Base-by-base conservation (phyloP, 768 basidiomycete genomes). In the Fomitopsis pulvina region DNA sequence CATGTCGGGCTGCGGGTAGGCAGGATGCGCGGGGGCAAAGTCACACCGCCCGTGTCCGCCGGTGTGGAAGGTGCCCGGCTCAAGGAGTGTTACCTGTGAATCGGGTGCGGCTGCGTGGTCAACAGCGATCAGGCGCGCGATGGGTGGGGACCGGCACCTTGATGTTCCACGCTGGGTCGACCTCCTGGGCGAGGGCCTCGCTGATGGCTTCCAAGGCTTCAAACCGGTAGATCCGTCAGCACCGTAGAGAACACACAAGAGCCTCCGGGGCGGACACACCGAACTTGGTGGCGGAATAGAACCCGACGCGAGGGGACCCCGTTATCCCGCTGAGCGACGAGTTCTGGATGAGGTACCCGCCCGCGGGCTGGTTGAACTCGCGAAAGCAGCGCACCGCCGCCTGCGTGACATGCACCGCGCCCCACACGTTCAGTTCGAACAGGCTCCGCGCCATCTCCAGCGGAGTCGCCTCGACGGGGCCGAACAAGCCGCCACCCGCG, bases 161-260 rank as follows among this genome's bases (percentile, higher is more conserved):
- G 53, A 70, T 68, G 47, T 67, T 62, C 69, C 68, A 70, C 4
- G 50, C 57, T 2, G 69, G 68, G 40, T 70, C 64, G 18, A 70
- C 60, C 43, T 70, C 69, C 27, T 48, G 43, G 21, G 55, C 60
- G 3, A 68, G 51, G 18, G 55, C 30, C 47, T 66, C 58, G 1
- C 56, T 65, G 20, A 69, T 51, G 2, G 59, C 53, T 43, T 70
- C 69, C 3, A 70, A 48, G 2, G 68, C 68, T 71, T 37, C 27
- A 11, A 22, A 22, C 7, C 4, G 25, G 14, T 14, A 28, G 2
- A 16, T 30, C 41, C 39, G 26, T 25, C 18, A 9, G 9, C 16
- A 21, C 39, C 39, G 16, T 32, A 16, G 30, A n/a, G n/a, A n/a
- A n/a, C n/a, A n/a, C n/a, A 40, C 12, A 40, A 40, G 12, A 43